Evolutionary conservation across 2,329 filamentous ascomycete genomes (phyloP), one percentile per base, ranked within the genome.

Genomic region (Leptoxyphium fumago): DNA sequence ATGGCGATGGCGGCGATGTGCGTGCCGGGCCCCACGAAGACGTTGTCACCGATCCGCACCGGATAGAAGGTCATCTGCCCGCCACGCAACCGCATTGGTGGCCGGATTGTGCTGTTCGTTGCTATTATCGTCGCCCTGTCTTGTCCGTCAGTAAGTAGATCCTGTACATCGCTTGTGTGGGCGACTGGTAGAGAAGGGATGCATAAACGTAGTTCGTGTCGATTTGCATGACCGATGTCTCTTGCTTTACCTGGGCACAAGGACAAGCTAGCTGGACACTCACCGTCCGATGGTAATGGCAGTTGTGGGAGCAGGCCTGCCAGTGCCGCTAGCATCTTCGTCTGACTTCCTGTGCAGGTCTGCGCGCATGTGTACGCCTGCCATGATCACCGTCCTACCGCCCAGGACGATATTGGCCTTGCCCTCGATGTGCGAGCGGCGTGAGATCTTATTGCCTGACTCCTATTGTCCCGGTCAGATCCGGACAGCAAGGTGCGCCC

Each of bases 371-470:
- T 91, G 87, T 55, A 87, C 89, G 59, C 94, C 88, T 49, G 87
- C 82, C 72, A 94, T 87, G 59, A 98, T 94, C 49, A 96, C 86
- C 1, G 88, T 94, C 66, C 64, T 94, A 50, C 91, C 91, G 54
- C 87, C 91, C 2, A 98, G 82, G 65, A 94, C 94, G 66, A 98
- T 96, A 67, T 96, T 94, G 55, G 94, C 87, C 17, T 89, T 95
- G 56, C 91, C 91, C 58, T 94, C 84, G 54, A 98, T 85, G 60
- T 82, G 80, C 49, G 86, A 84, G 54, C 86, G 86, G 52, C 91
- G 85, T 34, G 88, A 89, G 57, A 98, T 91, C 69, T 96, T 96
- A 75, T 98, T 98, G 53, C 91, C 91, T 2, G 88, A 94, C 67
- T 96, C 89, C 88, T 94, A 17, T 39, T 39, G 13, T 18, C 14